Base-by-base conservation (phyloP, 2,329 filamentous ascomycete genomes). In the Phialophora macrospora region DNA sequence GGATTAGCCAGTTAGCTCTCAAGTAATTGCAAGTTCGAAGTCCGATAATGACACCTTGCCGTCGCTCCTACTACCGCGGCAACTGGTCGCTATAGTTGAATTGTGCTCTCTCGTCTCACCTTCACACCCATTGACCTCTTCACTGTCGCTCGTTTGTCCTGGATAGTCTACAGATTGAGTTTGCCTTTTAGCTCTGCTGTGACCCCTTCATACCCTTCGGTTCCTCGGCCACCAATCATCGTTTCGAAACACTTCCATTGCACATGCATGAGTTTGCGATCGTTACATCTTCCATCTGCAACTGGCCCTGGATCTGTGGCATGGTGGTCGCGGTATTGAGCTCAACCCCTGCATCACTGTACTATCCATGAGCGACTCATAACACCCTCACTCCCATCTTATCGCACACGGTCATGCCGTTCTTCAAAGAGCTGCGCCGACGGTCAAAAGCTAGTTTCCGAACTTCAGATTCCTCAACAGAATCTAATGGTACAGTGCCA, bases 351-450 rank as follows among this genome's bases (percentile, higher is more conserved):
- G 46, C 55, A 48, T 41, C 30, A 52, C 41, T 38, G 26, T 55
- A 56, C 51, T 44, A 67, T 64, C 57, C 52, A 68, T 68, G 67
- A 41, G 34, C 49, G 55, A 38, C 14, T 60, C 55, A 57, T 64
- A 62, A 57, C 20, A 22, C 51, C 54, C n/a, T 41, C 51, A 34
- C 56, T 32, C n/a, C 48, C 6, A 51, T 24, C 26, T 48, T 57
- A 30, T 52, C 46, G 20, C 30, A 55, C 17, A 56, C 58, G 34
- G 56, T 38, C 63, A 83, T 83, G 81, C 76, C 88, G 51, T 91
- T 96, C 75, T 83, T 95, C 73, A 91, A 87, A 78, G 88, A 90
- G 74, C 80, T 96, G 63, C 90, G 91, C 72, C 87, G 91, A 72
- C 88, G 89, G 72, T 95, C 91, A 63, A 89, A 84, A 77, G 85